Base-by-base conservation (phyloP, 2,329 filamentous ascomycete species). In the Dactylonectria estremocensis region DNA sequence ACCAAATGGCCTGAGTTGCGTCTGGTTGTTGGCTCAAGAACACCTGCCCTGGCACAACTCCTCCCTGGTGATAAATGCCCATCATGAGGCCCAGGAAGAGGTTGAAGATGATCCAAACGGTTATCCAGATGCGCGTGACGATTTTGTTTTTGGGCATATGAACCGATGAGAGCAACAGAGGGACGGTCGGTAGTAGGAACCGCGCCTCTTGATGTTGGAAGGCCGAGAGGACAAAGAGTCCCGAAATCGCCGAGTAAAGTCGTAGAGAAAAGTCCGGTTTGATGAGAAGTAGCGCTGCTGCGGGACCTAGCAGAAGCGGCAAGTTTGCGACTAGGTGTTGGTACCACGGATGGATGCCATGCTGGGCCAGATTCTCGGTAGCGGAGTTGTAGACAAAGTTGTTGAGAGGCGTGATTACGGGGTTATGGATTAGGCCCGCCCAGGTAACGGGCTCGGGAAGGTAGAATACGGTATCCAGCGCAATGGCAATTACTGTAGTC, bases 391-490 rank as follows among this genome's bases (percentile, higher is more conserved):
- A 95, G 64, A 87, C 81, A 68, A 95, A 84, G 78, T 95, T 95
- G 79, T 95, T 95, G 64, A 94, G 83, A 10, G 93, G 93, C 6
- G 93, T 94, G 70, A 95, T 89, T 55, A 93, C 87, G 1, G 93
- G 93, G 61, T 87, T 84, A 31, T 82, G 81, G 72, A 92, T 83
- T 33, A 95, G 81, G 68, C 91, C 88, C 20, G 85, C 83, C 85
- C 93, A 91, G 43, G 88, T 88, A 65, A 93, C 87, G 60, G 90
- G 86, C 65, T 88, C 85, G 65, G 86, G 78, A 52, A 88, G 84
- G 79, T 97, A 98, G 80, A 97, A 98, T 52, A 90, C 88, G 3
- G 95, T 98, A 80, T 99, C 96, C 64, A 94, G 86, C 64, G 89
- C 88, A 73, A 98, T 88, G 46, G 95, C 95, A 70, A 95, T 80